phyloP scores from a whole-genome alignment of 2,329 filamentous ascomycete species.

The Arthrobotrys iridis region DNA sequence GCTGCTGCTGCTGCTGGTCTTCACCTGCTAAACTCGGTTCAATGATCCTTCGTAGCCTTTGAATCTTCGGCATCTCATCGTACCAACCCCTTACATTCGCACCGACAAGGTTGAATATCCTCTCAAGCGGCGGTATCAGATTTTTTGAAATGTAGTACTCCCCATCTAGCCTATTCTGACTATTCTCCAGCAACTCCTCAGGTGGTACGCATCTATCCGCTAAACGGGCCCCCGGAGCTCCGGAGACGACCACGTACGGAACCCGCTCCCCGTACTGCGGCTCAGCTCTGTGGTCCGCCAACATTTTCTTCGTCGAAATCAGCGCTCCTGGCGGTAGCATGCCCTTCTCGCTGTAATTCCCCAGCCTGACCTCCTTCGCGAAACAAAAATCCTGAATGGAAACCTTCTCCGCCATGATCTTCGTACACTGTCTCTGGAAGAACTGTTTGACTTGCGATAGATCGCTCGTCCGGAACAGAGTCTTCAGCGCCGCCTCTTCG shows the following conservation, averaged over 20 bases:
- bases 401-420: slow-evolving; percentile 88
- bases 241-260: slow-evolving; percentile 91
- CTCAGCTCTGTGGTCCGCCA: slow-evolving; percentile 83
- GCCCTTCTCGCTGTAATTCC: slow-evolving; percentile 84
- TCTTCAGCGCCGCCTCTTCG: slow-evolving; percentile 86
- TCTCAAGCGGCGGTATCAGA: slow-evolving; percentile 89
- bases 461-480: slow-evolving; percentile 89
- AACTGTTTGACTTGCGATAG: slow-evolving; percentile 87
- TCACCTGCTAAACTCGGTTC: slow-evolving; percentile 56
- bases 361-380: slow-evolving; percentile 87
- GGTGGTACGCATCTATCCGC: slow-evolving; percentile 91
- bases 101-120: slow-evolving; percentile 95
- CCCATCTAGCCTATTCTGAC: slow-evolving; percentile 82
- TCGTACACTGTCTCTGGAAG: slow-evolving; percentile 87
- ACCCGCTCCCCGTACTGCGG: slow-evolving; percentile 95
- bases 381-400: slow-evolving; percentile 97
- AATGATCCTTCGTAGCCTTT: slow-evolving; percentile 74
- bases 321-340: slow-evolving; percentile 85
- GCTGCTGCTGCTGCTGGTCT: slow-evolving; percentile 55
- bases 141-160: slow-evolving; percentile 99
- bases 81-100: slow-evolving; percentile 92
- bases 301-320: slow-evolving; percentile 86
- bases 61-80: slow-evolving; percentile 93
- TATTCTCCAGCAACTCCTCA: slow-evolving; percentile 79
- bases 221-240: slow-evolving; percentile 83